Evolutionary conservation across 108 stramenopile species (phyloP), one percentile per base, ranked within the genome.

Genomic region (Seminavis robusta): DNA sequence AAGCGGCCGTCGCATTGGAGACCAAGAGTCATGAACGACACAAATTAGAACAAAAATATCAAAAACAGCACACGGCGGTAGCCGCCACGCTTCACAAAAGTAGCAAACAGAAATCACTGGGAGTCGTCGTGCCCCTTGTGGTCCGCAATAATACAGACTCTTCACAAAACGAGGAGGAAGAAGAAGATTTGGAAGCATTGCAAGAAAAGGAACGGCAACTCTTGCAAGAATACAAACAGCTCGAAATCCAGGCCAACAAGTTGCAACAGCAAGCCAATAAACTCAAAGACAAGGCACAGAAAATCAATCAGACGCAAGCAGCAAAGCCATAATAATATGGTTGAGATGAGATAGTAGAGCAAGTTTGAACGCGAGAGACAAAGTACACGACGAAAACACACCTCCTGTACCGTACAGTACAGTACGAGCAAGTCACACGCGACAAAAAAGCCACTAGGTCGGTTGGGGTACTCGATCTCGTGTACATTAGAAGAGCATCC

Each of bases 251-350:
- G 55, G 73, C 51, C 9, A 53, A 53, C 4, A 38, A 49, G 28
- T 39, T 74, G 0, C 44, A 61, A 17, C 56, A 63, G 33, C 48
- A 58, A 40, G 69, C 69, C 26, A 47, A 71, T 16, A 67, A 60
- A 26, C 42, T 67, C 10, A 52, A 50, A 29, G 21, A 47, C 4
- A n/a, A n/a, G n/a, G n/a, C n/a, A n/a, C n/a, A n/a, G n/a, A n/a
- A n/a, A n/a, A n/a, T n/a, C n/a, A n/a, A n/a, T n/a, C n/a, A n/a
- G n/a, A n/a, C n/a, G n/a, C n/a, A n/a, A n/a, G n/a, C n/a, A n/a
- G n/a, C n/a, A n/a, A n/a, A n/a, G n/a, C n/a, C n/a, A n/a, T n/a
- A n/a, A n/a, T n/a, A n/a, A n/a, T n/a, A n/a, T n/a, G n/a, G n/a
- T n/a, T n/a, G n/a, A n/a, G n/a, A n/a, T n/a, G n/a, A n/a, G n/a